Base-by-base conservation (phyloP, 2,329 filamentous ascomycete genomes). In the Neopestalotiopsis sp. region DNA sequence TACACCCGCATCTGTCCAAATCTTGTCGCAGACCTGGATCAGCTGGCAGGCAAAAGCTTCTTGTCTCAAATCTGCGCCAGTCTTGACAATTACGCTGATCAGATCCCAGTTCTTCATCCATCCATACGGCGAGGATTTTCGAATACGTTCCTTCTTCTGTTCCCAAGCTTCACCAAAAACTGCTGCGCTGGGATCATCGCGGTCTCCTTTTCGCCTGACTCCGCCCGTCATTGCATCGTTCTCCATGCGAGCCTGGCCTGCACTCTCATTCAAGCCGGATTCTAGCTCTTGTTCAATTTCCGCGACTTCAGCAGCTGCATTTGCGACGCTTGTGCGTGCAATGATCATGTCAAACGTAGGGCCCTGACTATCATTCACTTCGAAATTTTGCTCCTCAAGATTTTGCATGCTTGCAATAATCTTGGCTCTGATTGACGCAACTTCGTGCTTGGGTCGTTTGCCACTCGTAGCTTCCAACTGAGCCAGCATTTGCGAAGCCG, bases 81-180 rank as follows among this genome's bases (percentile, higher is more conserved):
- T 96, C 83, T 96, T 96, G 74, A 96, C 91, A 76, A 96, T 96
- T 70, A 96, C 93, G 76, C 92, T 95, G 71, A 96, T 86, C 30
- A 96, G 86, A 76, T 96, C 93, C 93, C 93, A 96, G 76, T 94
- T 95, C 82, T 93, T 93, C 90, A 94, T 94, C 89, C 92, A 94
- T 10, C 93, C 93, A 76, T 95, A 96, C 0, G 93, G 93, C 0
- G 93, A 95, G 1, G 92, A 92, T 74, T 92, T 92, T 70, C 93
- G 88, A 77, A 96, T 94, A 24, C 93, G 91, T 79, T 95, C 93
- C 75, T 92, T 93, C 80, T 96, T 96, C 67, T 90, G 87, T 74
- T 92, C 89, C 93, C 93, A 96, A 24, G 93, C 93, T 80, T 96
- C 93, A 69, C 94, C 93, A 79, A 96, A 95, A 5, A 94, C 94